Base-by-base conservation (phyloP, 306 rosid genomes). In the Cucurbita moschata region DNA sequence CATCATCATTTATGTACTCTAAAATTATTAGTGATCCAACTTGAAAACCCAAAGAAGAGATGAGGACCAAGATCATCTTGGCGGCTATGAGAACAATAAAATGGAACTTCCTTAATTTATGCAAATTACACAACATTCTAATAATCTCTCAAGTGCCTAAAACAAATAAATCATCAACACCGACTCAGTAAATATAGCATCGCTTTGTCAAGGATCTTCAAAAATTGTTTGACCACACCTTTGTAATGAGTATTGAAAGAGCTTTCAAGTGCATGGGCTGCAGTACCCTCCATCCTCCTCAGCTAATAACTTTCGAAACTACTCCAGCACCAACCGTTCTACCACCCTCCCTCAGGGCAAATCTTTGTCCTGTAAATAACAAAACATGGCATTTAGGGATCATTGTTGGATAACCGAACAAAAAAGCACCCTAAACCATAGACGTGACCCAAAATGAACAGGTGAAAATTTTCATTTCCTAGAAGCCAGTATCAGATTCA, bases 301-400 rank as follows among this genome's bases (percentile, higher is more conserved):
- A 83, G 82, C 75, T 84, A 77, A 91, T 60, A 79, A 91, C 90
- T 89, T 95, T 95, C 5, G 99, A 91, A 66, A 95, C 99, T 78
- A 95, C 99, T 64, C 99, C 99, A 1, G 99, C 99, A 77, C 99
- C 99, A 60, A 95, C 99, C 6, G 99, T 95, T 83, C 99, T 95
- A 43, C 99, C 97, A 47, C 99, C 99, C 83, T 95, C 99, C 83
- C 99, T 87, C 82, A 95, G 84, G 47, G 97, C 97, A 91, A 94
- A 95, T 88, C 99, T 84, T 88, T 95, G 99, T 77, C 99, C 99
- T 95, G 92, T 49, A 71, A 75, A 63, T 75, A 19, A 51, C 61
- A 80, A 3, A 56, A 60, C 79, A 72, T 10, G 23, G 2, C 8
- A 44, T 12, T 55, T 57, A 58, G 40, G 8, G 40, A 5, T 35